Percentiles rank a stretch among this genome's conserved stretches.
These are phyloP conservation scores for Funneliformis geosporum DNA, from an alignment of 192 early-diverging fungal genomes.

Conservation along the genomic window DNA sequence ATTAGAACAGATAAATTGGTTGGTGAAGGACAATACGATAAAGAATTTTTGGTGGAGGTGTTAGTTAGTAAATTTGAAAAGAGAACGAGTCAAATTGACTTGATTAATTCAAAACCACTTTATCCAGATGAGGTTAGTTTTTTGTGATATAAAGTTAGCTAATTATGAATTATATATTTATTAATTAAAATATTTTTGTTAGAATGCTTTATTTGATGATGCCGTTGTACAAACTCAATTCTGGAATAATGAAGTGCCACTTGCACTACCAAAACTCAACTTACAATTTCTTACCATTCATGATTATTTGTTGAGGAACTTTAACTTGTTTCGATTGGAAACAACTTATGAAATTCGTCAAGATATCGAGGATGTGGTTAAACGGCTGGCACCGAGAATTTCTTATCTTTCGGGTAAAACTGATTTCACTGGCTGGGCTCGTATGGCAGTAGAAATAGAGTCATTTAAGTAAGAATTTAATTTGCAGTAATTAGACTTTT, in stretches of 20 bases:
- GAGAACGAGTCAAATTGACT: constrained; percentile 66
- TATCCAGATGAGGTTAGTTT: constrained; percentile 72
- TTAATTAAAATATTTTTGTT: constrained; percentile 25
- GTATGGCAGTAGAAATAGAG: constrained; percentile 82
- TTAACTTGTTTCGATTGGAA: constrained; percentile 82
- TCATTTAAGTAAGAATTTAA: constrained; percentile 47
- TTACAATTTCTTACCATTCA: constrained; percentile 91
- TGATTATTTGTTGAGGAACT: constrained; percentile 89
- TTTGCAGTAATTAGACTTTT: neutral
- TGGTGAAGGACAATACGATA: constrained; percentile 29
- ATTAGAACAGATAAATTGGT: constrained; percentile 57
- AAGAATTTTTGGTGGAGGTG: constrained; percentile 59
- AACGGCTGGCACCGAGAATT: constrained; percentile 70
- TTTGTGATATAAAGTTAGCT: neutral
- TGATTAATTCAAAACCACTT: constrained; percentile 66
- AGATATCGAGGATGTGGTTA: constrained; percentile 86
- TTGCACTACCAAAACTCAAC: constrained; percentile 85
- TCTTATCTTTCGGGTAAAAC: constrained; percentile 59
- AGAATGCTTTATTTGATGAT: constrained; percentile 72
- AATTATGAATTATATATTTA: neutral
- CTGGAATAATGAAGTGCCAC: constrained; percentile 51
- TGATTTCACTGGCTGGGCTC: constrained; percentile 89
- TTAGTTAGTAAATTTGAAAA: constrained; percentile 62
- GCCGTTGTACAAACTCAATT: constrained; percentile 69
- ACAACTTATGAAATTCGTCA: constrained; percentile 81